These are phyloP conservation scores for Umbelopsis sp. DNA, from an alignment of 192 early-diverging fungal genomes.

Conservation along the genomic window DNA sequence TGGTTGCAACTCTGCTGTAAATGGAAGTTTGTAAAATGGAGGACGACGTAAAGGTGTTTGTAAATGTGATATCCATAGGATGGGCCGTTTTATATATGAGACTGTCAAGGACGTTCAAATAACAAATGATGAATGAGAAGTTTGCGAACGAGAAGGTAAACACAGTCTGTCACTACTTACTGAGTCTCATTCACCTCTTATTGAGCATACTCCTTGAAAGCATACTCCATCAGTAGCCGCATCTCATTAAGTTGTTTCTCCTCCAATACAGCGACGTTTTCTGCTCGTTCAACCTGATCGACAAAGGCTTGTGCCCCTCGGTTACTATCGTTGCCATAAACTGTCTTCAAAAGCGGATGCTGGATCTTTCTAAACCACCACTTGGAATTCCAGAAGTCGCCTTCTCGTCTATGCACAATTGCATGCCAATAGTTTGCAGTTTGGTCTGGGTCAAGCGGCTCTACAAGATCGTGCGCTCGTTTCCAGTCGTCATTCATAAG, in stretches of 20 bases:
- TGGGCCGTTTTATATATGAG: too few species aligned
- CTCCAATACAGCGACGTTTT: neutral
- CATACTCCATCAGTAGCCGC: slow-evolving; percentile 6
- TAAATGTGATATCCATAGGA: too few species aligned
- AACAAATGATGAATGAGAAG: too few species aligned
- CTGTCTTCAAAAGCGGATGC: slow-evolving; percentile 10
- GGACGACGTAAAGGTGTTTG: too few species aligned
- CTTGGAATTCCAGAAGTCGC: slow-evolving; percentile 22
- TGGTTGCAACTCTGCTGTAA: too few species aligned
- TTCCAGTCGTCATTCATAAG: slow-evolving; percentile 17
- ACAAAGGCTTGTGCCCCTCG: slow-evolving; percentile 9
- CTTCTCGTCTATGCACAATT: slow-evolving; percentile 18
- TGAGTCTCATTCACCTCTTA: neutral
- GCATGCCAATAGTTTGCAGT: slow-evolving; percentile 17
- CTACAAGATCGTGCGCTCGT: slow-evolving; percentile 15
- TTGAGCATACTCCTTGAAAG: slow-evolving; percentile 13
- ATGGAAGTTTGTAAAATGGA: too few species aligned
- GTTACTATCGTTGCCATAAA: slow-evolving; percentile 7
- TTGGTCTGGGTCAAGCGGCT: slow-evolving; percentile 6
- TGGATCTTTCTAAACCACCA: slow-evolving; percentile 18
- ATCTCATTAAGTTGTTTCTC: slow-evolving; percentile 16
- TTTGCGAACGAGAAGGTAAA: too few species aligned
- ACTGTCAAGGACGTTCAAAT: too few species aligned
- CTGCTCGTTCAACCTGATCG: slow-evolving; percentile 2
- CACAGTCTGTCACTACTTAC: too few species aligned